Conservation (phyloP, 352 stramenopile species). For the Phytophthora uliginosa region DNA sequence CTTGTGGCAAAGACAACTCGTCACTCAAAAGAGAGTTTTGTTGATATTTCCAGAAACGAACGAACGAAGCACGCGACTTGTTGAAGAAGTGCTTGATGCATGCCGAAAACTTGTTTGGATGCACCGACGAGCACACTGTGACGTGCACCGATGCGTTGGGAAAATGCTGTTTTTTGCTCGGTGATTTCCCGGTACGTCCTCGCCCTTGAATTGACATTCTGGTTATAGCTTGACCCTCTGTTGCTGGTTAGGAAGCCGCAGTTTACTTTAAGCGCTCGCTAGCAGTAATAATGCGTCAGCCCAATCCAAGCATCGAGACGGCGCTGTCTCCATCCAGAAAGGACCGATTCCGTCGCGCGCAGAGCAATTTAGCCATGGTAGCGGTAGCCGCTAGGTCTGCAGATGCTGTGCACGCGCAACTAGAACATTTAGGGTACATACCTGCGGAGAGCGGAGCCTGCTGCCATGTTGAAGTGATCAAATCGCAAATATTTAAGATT, state of each 20-base stretch:
- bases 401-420: slow-evolving; percentile 22
- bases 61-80: slow-evolving; percentile 45
- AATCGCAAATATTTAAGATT: slow-evolving; percentile 12
- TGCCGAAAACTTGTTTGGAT: slow-evolving; percentile 34
- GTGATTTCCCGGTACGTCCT: slow-evolving; percentile 56
- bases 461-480: slow-evolving; percentile 8
- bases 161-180: slow-evolving; percentile 66
- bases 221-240: neutral
- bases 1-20: neutral
- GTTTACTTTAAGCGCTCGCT: slow-evolving; percentile 53
- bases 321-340: slow-evolving; percentile 13
- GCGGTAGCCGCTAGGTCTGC: slow-evolving; percentile 53
- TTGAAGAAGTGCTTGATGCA: slow-evolving; percentile 48
- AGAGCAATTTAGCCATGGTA: slow-evolving; percentile 75
- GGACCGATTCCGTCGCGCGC: slow-evolving; percentile 42
- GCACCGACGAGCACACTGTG: slow-evolving; percentile 26
- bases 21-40: too few species aligned
- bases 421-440: slow-evolving; percentile 23
- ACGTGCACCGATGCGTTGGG: slow-evolving; percentile 58
- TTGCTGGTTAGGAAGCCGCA: slow-evolving; percentile 47
- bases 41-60: slow-evolving; percentile 42
- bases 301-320: slow-evolving; percentile 1
- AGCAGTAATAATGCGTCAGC: slow-evolving; percentile 16
- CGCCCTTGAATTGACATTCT: neutral
- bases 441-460: slow-evolving; percentile 4